Evolutionary conservation across 768 basidiomycete species (phyloP).

Genomic region (Rhodotorula kratochvilovae): DNA sequence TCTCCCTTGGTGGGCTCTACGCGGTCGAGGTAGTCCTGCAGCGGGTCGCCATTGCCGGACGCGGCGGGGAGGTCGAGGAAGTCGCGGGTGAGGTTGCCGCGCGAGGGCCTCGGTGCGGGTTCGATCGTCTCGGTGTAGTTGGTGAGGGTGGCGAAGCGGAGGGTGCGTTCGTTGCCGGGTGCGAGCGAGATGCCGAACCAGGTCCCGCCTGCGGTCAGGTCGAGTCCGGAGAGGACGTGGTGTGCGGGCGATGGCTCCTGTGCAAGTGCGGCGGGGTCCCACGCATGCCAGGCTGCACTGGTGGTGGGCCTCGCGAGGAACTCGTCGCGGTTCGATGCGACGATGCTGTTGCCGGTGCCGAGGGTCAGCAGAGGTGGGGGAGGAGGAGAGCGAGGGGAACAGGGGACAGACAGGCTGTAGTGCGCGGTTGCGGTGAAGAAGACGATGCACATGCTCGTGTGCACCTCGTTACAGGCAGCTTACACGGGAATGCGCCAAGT

Average conservation of each 20-base stretch:
- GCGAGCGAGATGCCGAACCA: constrained; percentile 48
- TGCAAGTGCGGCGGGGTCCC: constrained; percentile 9
- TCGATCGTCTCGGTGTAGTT: constrained; percentile 41
- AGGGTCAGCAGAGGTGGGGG: background rate
- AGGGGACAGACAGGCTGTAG: constrained; percentile 14
- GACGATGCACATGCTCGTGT: constrained; percentile 26
- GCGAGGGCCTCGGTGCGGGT: constrained; percentile 17
- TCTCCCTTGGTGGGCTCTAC: constrained; percentile 29
- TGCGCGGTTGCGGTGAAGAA: background rate
- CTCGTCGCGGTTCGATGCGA: constrained; percentile 50
- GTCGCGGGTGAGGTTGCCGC: constrained; percentile 46
- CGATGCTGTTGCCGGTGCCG: constrained; percentile 31
- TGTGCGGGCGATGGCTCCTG: background rate
- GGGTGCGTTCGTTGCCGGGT: background rate
- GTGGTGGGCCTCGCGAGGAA: constrained; percentile 47
- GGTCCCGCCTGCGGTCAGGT: constrained; percentile 47
- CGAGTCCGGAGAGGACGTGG: constrained; percentile 44
- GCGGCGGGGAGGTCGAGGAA: constrained; percentile 38
- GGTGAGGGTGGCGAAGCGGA: constrained; percentile 40
- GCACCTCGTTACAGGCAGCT: no score
- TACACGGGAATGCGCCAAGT: background rate
- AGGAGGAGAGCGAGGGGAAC: background rate
- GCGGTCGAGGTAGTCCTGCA: constrained; percentile 38
- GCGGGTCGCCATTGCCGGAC: background rate
- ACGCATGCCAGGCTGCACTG: constrained; percentile 46